Evolutionary conservation across 202 grass and related monocot genomes (phyloP), one percentile per base, ranked within the genome.

Genomic region (Panicum virgatum): DNA sequence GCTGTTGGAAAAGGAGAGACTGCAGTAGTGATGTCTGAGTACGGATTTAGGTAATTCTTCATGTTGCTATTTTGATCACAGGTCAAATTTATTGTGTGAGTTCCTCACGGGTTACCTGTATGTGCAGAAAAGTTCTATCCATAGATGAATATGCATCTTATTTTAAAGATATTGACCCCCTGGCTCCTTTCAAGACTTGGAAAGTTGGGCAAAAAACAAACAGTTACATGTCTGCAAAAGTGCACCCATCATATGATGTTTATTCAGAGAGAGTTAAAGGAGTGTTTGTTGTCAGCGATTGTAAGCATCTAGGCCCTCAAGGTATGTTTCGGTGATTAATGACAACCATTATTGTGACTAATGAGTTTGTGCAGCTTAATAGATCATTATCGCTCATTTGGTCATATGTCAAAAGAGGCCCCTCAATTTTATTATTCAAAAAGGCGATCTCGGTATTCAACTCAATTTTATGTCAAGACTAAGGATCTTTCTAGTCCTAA

Each of bases 1-100:
- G 90, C 92, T 75, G 84, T 98, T 88, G 95, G 95, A 73, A 98
- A 98, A 98, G 95, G 95, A 25, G 92, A 91, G 78, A 92, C 95
- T 82, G 86, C 79, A 27, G 63, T 66, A 50, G 95, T 98, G 77
- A 95, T 98, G 95, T 79, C 82, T 36, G 88, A 91, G 42, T 95
- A 95, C 82, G 95, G 95, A 77, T 98, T 93, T 88, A 98, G 91
- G 95, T 98, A 94, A 93, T 79, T 69, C 69, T 72, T 61, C 43
- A 61, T 77, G 63, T 85, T 79, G n/a, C 62, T 71, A 66, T 80
- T 72, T 62, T 1, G 12, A 11, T 32, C 42, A 20, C 51, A 69
- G 46, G 37, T 78, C 67, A 87, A 77, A 62, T 85, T 60, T 64
- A 40, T 73, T 69, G 4, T 56, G 14, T 76, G 32, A 81, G 45